Evolutionary conservation across 768 basidiomycete genomes (phyloP), one percentile per base, ranked within the genome.

Genomic region (Kwoniella mangroviensis): DNA sequence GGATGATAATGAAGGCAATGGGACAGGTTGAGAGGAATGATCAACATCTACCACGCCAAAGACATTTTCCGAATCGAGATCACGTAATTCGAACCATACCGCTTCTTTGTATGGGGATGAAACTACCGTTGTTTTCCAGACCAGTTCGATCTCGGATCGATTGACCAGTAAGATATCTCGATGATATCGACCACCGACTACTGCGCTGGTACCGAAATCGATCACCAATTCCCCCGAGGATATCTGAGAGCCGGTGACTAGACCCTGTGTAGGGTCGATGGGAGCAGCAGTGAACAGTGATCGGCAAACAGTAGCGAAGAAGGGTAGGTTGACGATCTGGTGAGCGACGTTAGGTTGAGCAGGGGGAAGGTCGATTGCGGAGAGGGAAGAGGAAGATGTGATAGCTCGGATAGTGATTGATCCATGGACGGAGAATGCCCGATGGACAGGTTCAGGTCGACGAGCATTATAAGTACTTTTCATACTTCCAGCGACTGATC

Each of bases 301-400:
- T 63, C 74, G 72, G 56, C 80, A 81, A 63, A 78, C 77, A 2
- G 80, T 78, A 22, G 80, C 80, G 70, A 75, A 77, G 67, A 81
- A 76, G 13, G 78, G 75, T 13, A 81, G 54, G 19, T 52, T 70
- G 70, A 81, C n/a, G 22, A 66, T 61, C 43, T 80, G 76, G 5
- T 67, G 65, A 11, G 64, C 41, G n/a, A 66, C 42, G 15, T 43
- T 49, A 1, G 70, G 52, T 13, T 54, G 61, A 21, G 65, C 28
- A n/a, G 67, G 40, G 9, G 54, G 53, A 19, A 43, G 19, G 9
- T 51, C 42, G 12, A 24, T 40, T 10, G 40, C 4, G 13, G 42
- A 40, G 15, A 22, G 42, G 4, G 51, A 45, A 21, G 63, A 28
- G 24, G 65, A 21, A 13, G 66, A 34, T 2, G 66, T 60, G 26